These are phyloP conservation scores for Aspergillus ruber DNA, from an alignment of 2,329 filamentous ascomycete genomes.

Conservation along the genomic window DNA sequence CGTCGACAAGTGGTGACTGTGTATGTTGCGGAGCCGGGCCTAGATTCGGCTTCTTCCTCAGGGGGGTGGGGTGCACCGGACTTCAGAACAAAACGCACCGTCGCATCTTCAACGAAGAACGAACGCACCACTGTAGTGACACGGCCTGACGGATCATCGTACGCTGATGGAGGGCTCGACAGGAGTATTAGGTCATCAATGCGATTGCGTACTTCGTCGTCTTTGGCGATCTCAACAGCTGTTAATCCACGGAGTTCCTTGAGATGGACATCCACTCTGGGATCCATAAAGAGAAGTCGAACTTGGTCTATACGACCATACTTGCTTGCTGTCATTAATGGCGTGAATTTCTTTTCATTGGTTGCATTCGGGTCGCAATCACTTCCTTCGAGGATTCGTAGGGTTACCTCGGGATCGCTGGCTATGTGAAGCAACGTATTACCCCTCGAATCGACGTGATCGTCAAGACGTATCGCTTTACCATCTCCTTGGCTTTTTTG, in stretches of 20 bases:
- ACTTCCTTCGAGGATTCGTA: conserved; percentile 70
- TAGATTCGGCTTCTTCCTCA: conserved; percentile 30
- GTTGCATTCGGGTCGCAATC: conserved; percentile 94
- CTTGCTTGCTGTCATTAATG: conserved; percentile 97
- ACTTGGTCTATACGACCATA: conserved; percentile 95
- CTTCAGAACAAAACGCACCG: conserved; percentile 86
- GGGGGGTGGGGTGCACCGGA: conserved; percentile 67
- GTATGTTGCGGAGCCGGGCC: conserved; percentile 57
- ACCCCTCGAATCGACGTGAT: conserved; percentile 86
- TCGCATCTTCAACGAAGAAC: conserved; percentile 95
- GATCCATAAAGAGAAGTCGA: conserved; percentile 76
- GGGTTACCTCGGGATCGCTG: conserved; percentile 71
- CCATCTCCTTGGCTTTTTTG: conserved; percentile 68
- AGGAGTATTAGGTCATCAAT: conserved; percentile 92
- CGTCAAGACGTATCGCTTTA: conserved; percentile 77
- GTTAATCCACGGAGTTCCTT: conserved; percentile 84
- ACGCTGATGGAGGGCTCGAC: conserved; percentile 49
- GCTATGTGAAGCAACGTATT: conserved; percentile 96
- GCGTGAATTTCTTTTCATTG: conserved; percentile 91
- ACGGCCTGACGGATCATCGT: conserved; percentile 64
- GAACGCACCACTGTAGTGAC: conserved; percentile 90
- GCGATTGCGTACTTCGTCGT: conserved; percentile 92
- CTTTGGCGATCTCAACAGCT: conserved; percentile 92
- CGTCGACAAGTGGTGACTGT: conserved; percentile 92
- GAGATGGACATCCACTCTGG: conserved; percentile 75